phyloP scores from a whole-genome alignment of 2,329 filamentous ascomycete genomes.

The Scedosporium apiospermum region DNA sequence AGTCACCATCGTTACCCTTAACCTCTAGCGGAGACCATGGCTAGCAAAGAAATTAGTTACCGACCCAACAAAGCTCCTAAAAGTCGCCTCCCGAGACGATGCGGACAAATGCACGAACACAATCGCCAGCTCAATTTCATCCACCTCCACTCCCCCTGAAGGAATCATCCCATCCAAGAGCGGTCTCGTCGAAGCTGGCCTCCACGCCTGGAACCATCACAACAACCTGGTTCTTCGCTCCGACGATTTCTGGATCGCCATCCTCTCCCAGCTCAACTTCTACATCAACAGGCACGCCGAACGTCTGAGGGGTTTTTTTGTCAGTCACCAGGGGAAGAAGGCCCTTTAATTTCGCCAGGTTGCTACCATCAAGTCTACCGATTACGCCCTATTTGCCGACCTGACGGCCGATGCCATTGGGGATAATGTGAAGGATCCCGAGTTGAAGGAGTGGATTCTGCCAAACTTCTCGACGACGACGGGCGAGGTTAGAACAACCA shows the following conservation, averaged over 20 bases:
- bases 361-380: constrained; percentile 17
- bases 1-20: neutral
- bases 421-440: constrained; percentile 28
- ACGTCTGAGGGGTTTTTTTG: constrained; percentile 30
- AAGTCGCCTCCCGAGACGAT: neutral
- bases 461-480: constrained; percentile 43
- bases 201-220: constrained; percentile 31
- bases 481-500: constrained; percentile 28
- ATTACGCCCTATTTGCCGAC: constrained; percentile 18
- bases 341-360: constrained; percentile 10
- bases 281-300: constrained; percentile 37
- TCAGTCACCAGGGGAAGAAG: constrained; percentile 26
- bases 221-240: constrained; percentile 37
- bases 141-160: neutral
- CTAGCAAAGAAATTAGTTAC: neutral
- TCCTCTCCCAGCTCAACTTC: constrained; percentile 35
- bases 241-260: constrained; percentile 43
- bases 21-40: neutral
- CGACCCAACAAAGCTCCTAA: neutral
- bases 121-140: neutral
- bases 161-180: constrained; percentile 15
- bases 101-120: neutral
- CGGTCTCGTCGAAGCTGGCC: constrained; percentile 26
- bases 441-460: constrained; percentile 36
- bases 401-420: constrained; percentile 28